Evolutionary conservation across 257 asterid species (phyloP), one percentile per base, ranked within the genome.

Genomic region (Salvia rosmarinus): DNA sequence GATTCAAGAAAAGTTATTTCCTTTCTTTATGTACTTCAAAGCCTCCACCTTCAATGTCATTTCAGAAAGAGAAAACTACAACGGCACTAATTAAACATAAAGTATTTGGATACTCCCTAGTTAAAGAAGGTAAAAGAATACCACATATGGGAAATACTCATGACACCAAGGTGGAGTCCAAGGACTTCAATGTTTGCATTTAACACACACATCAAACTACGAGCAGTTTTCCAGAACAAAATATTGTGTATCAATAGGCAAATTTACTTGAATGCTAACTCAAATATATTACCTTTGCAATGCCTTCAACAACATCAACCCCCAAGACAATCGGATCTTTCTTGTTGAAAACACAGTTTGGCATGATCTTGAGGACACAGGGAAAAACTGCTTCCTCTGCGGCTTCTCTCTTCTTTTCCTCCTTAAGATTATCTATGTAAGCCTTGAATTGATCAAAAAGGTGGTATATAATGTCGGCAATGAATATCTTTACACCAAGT

Each of bases 311-410:
- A 77, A 95, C 87, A 69, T 95, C 96, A 66, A 88, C 99, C 17
- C 98, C 99, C 85, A 91, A 78, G 72, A 95, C 89, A 78, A 95
- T 95, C 75, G 99, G 99, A 75, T 95, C 95, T 87, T 95, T 95
- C 90, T 87, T 91, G 76, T 91, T 91, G 80, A 87, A 91, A 60
- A 95, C 80, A 70, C 92, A 87, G 71, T 85, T 82, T 25, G 99
- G 99, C 63, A 88, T 81, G 74, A 91, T 95, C 91, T 85, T 88
- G 47, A 95, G 94, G 76, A 91, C 85, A 78, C 99, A 95, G 52
- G 99, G 99, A 72, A 91, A 91, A 68, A 89, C 99, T 69, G 96
- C 98, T 71, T 91, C 98, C 49, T 91, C 98, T 17, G 97, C 85
- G 69, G 94, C 91, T 83, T 95, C 96, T 80, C 78, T 88, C 89